Conservation (phyloP, 139 green algal species). For the Picochlorum sp. region DNA sequence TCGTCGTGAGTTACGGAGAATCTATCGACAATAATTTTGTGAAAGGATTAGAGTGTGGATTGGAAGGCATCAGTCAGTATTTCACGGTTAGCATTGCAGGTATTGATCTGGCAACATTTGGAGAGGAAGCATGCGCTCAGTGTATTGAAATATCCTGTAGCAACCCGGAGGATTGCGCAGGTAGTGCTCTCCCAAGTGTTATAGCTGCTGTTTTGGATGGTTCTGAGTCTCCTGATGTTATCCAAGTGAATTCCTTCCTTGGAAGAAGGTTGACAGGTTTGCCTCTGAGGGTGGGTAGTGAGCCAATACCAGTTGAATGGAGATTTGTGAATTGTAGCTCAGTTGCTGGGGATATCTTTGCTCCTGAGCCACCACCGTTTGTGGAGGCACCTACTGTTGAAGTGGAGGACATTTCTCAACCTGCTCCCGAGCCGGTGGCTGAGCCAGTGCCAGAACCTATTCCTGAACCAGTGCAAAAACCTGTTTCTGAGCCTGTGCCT, state of each 20-base stretch:
- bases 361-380: background rate
- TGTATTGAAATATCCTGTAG: background rate
- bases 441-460: no score
- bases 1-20: background rate
- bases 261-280: conserved; percentile 1
- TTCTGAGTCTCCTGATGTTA: background rate
- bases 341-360: background rate
- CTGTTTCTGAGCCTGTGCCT: no score
- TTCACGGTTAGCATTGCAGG: background rate
- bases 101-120: background rate
- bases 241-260: background rate
- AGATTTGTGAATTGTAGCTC: conserved; percentile 6
- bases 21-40: background rate
- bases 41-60: background rate
- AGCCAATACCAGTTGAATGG: conserved; percentile 3
- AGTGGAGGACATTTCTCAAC: background rate
- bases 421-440: background rate
- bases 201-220: background rate
- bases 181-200: background rate
- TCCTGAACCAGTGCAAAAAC: background rate
- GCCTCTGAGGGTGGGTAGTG: background rate
- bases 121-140: background rate
- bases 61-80: background rate
- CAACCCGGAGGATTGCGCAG: background rate
- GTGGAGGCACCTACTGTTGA: background rate